Base-by-base conservation (phyloP, 2,329 filamentous ascomycete species). In the Fusarium secorum region DNA sequence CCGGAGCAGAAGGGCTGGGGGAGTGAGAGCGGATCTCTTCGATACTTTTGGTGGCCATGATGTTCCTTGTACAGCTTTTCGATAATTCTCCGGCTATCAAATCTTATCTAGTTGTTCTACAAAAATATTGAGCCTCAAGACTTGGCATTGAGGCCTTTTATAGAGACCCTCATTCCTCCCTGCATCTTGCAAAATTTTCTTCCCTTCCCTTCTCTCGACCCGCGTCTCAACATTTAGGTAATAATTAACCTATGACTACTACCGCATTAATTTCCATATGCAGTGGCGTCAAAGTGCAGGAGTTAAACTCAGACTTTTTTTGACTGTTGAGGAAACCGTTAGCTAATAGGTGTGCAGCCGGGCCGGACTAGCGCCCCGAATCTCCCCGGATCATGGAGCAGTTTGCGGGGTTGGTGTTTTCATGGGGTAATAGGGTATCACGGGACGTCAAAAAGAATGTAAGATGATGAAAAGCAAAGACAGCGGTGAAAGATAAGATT, bases 401-500 rank as follows among this genome's bases (percentile, higher is more conserved):
- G 18, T 55, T 60, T 70, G 67, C 67, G 66, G 67, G 67, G 67
- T 67, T 63, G 41, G 24, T 55, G 32, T 70, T 67, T 70, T 52
- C 35, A 70, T 70, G 66, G 67, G 68, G 67, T 70, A 70, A 67
- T 66, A 51, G 39, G 18, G 61, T 56, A 35, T 49, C 60, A 66
- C 45, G 56, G 32, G 41, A 51, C 20, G 32, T 36, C n/a, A 28
- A 28, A 35, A 42, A 22, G 52, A 70, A 70, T 48, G 58, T 13
- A 45, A 42, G 46, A 45, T 33, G 36, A 45, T 35, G 18, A 51
- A 36, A 35, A 32, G 2, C n/a, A 44, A 46, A 42, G 46, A 51
- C 26, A 32, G 28, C 33, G 36, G 35, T 53, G 48, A 28, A 28
- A 41, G 35, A 52, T 36, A 14, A 46, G 32, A 30, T 60, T 26